Base-by-base conservation (phyloP, 2,329 filamentous ascomycete species). In the Curvularia hawaiiensis region DNA sequence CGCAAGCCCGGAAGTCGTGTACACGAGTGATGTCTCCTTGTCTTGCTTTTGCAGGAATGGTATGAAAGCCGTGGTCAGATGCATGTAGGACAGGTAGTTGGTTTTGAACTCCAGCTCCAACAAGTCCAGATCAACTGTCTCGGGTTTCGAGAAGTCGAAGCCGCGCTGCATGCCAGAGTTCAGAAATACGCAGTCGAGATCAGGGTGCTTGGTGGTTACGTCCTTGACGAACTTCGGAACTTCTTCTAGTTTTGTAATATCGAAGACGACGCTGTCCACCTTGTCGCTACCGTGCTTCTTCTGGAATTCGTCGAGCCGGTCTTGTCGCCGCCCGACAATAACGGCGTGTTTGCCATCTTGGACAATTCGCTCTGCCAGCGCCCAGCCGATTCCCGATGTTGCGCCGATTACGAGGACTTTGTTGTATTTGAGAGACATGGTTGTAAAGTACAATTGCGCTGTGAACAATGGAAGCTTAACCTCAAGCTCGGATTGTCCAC, bases 391-490 rank as follows among this genome's bases (percentile, higher is more conserved):
- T 30, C 82, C 81, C 16, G 77, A 79, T 14, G 80, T 83, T 38
- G 83, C 83, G n/a, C 84, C 83, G 10, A 85, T 73, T 28, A 85
- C 70, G 9, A 85, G 78, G 20, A 83, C 77, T 69, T 84, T 83
- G 61, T 80, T 81, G 74, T 84, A 84, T 38, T 71, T 70, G 57
- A 81, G 74, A 59, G 77, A 65, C 81, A 82, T 77, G 59, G 55
- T 73, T 52, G 28, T 63, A 28, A 3, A 31, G 9, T 26, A 10
- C 10, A 14, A 16, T 31, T 18, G 6, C 16, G 40, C 6, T 48
- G 39, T 12, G 12, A 11, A 3, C 12, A 30, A 16, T 1, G 14
- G 33, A 38, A 4, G 9, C 10, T 26, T n/a, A 8, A 44, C 8
- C 10, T n/a, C 22, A 4, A 44, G 9, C 28, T 14, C 44, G 24